Evolutionary conservation across 176 grass and related monocot genomes (phyloP).

Genomic region (Eragrostis nindensis): DNA sequence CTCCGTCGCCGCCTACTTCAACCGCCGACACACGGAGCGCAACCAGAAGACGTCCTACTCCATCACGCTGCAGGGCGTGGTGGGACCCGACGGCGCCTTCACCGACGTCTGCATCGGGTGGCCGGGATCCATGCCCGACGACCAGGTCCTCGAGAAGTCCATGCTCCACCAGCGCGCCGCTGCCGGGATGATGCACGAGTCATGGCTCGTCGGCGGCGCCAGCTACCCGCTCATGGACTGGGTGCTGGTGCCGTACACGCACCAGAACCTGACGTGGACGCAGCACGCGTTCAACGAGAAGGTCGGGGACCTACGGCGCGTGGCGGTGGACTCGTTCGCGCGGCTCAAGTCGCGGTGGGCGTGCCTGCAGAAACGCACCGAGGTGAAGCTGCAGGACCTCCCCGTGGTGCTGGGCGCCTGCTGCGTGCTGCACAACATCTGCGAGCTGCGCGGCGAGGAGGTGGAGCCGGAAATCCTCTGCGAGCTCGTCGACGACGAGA

Average conservation of each 20-base stretch:
- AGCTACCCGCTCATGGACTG: constrained; percentile 92
- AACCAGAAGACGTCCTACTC: constrained; percentile 99
- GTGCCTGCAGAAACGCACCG: constrained; percentile 88
- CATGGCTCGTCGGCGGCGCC: constrained; percentile 71
- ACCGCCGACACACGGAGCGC: constrained; percentile 90
- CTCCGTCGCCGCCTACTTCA: constrained; percentile 90
- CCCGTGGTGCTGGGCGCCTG: constrained; percentile 91
- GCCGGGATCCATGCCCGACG: constrained; percentile 95
- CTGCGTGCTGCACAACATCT: constrained; percentile 96
- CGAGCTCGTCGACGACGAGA: constrained; percentile 77
- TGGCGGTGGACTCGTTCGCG: constrained; percentile 69
- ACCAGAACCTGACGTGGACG: constrained; percentile 94
- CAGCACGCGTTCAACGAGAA: constrained; percentile 98
- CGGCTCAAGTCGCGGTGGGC: constrained; percentile 83
- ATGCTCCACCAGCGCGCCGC: constrained; percentile 82
- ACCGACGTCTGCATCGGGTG: constrained; percentile 95
- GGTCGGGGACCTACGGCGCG: constrained; percentile 61
- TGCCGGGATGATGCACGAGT: constrained; percentile 72
- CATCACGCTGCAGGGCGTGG: constrained; percentile 91
- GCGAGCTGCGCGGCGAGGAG: constrained; percentile 71
- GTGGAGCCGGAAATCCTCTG: constrained; percentile 57
- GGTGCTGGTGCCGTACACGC: constrained; percentile 93
- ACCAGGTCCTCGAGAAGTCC: constrained; percentile 91
- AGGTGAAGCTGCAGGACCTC: constrained; percentile 96
- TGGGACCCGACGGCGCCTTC: constrained; percentile 74